Conservation (phyloP, 306 rosid genomes). For the Lupinus albus region DNA sequence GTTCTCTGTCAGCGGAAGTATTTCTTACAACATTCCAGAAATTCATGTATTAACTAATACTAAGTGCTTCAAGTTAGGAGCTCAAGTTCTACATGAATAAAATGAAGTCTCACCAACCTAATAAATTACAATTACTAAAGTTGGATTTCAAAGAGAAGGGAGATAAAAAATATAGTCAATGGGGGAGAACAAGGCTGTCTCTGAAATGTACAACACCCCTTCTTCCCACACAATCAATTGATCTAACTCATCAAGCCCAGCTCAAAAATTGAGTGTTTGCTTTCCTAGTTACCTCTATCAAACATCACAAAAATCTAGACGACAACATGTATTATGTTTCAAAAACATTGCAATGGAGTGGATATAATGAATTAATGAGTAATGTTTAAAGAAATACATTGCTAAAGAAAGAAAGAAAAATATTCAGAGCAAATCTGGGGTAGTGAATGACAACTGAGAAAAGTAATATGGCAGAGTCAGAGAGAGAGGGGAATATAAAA, state of each 20-base stretch:
- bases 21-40: not conserved
- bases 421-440: not conserved
- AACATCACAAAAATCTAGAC: not conserved
- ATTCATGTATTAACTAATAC: not conserved
- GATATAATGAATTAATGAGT: not conserved
- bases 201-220: not conserved
- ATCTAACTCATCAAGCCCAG: not conserved
- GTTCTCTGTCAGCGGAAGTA: not conserved
- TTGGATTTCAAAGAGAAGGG: not conserved
- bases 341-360: not conserved
- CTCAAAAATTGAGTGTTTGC: not conserved
- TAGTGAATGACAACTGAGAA: not conserved
- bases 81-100: not conserved
- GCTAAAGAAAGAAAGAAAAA: not conserved
- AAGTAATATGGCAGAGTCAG: not conserved
- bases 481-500: not conserved
- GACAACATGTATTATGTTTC: not conserved
- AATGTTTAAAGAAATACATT: not conserved
- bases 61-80: not conserved
- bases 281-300: not conserved
- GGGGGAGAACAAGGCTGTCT: not conserved
- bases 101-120: not conserved
- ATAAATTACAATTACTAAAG: not conserved
- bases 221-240: slow-evolving; percentile 3
- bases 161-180: not conserved